These are phyloP conservation scores for Arthrobotrys iridis DNA, from an alignment of 2,329 filamentous ascomycete species.

Conservation along the genomic window DNA sequence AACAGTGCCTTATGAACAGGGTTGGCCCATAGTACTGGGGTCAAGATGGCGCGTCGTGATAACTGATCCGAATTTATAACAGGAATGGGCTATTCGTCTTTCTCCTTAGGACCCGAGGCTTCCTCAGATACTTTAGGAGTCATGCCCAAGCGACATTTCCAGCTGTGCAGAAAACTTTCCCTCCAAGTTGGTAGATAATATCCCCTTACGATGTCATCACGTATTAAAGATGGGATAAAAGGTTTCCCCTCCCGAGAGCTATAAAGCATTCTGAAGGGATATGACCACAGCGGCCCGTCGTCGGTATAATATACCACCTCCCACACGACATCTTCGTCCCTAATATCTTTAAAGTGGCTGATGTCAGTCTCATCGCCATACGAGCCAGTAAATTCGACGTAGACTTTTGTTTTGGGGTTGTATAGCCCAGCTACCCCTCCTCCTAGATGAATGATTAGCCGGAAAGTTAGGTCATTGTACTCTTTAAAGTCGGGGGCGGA, in stretches of 20 bases:
- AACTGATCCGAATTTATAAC: too few species aligned
- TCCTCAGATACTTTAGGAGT: neutral
- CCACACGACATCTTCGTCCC: neutral
- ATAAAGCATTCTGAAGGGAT: neutral
- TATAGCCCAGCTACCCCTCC: neutral
- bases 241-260: neutral
- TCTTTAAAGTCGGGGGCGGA: neutral
- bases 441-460: neutral
- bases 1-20: too few species aligned
- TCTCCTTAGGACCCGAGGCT: neutral
- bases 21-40: too few species aligned
- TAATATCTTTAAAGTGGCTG: neutral
- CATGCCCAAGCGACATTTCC: neutral
- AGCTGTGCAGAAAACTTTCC: neutral
- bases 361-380: neutral
- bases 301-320: neutral
- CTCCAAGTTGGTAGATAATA: neutral
- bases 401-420: neutral
- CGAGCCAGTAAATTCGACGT: neutral
- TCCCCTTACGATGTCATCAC: neutral
- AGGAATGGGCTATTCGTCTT: too few species aligned
- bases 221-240: neutral
- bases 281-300: neutral
- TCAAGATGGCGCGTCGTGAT: too few species aligned
- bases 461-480: neutral